phyloP scores from a whole-genome alignment of 805 yeast species.

The Myxozyma neglecta region DNA sequence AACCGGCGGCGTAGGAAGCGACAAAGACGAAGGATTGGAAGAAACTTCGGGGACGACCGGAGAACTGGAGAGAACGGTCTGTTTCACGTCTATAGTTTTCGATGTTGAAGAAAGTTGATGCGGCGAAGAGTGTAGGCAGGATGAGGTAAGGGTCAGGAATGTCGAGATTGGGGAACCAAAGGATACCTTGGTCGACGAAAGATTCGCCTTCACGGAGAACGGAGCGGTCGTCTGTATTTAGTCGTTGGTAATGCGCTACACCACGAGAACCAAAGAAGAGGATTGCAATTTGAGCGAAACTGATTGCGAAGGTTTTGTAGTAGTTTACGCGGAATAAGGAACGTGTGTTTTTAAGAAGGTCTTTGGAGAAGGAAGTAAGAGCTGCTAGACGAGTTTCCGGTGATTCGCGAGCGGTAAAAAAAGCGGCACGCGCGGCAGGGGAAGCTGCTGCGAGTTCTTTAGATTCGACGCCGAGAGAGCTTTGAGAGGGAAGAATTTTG shows the following conservation, averaged over 20 bases:
- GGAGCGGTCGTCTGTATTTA: constrained; percentile 9
- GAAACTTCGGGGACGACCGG: neutral
- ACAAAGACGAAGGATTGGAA: neutral
- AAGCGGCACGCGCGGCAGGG: no score
- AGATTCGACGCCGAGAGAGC: no score
- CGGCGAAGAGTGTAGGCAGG: constrained; percentile 71
- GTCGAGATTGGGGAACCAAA: constrained; percentile 64
- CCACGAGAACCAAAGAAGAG: constrained; percentile 25
- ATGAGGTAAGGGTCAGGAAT: constrained; percentile 60
- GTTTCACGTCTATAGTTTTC: constrained; percentile 31
- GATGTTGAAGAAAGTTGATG: constrained; percentile 68
- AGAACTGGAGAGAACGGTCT: neutral
- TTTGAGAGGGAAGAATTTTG: neutral
- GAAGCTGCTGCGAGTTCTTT: no score
- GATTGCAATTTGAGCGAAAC: constrained; percentile 10
- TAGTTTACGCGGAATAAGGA: constrained; percentile 5
- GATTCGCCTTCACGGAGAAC: constrained; percentile 1
- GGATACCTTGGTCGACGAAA: constrained; percentile 44
- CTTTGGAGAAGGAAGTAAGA: neutral
- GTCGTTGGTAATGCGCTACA: constrained; percentile 13
- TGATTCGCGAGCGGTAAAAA: no score
- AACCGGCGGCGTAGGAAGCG: constrained; percentile 63
- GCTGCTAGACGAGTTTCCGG: no score
- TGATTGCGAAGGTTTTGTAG: constrained; percentile 10
- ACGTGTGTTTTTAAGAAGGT: neutral